These are phyloP conservation scores for Eucalyptus pauciflora DNA, from an alignment of 345 rosid species.

Conservation along the genomic window DNA sequence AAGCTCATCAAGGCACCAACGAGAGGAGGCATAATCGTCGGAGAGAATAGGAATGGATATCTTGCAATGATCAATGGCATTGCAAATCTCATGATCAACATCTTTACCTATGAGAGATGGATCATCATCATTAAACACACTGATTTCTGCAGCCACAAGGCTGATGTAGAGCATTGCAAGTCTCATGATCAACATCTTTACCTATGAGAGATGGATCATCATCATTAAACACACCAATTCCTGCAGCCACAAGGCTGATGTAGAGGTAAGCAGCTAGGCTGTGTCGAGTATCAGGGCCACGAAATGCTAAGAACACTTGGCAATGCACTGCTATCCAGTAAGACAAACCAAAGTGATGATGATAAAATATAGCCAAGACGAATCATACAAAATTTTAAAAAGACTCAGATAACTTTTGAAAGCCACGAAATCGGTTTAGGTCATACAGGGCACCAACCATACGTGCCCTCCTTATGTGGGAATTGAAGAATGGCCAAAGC, in stretches of 20 bases:
- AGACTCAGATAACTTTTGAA: not conserved
- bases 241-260: too few species aligned
- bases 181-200: too few species aligned
- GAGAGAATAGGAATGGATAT: not conserved
- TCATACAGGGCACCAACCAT: not conserved
- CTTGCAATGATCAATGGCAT: not conserved
- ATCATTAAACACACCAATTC: too few species aligned
- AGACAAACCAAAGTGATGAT: not conserved
- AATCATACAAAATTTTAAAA: not conserved
- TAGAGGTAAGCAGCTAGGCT: not conserved
- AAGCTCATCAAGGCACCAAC: not conserved
- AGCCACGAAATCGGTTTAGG: not conserved
- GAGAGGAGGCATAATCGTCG: not conserved
- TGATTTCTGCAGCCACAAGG: not conserved
- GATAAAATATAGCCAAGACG: not conserved
- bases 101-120: not conserved
- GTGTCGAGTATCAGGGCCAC: not conserved
- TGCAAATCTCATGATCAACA: not conserved
- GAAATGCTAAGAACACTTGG: not conserved
- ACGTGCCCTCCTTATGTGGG: not conserved
- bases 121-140: not conserved
- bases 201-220: too few species aligned
- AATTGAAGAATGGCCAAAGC: not conserved
- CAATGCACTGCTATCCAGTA: not conserved
- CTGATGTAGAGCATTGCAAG: not conserved